phyloP scores from a whole-genome alignment of 1,284 basidiomycete species.

The Trichosporon sp. region DNA sequence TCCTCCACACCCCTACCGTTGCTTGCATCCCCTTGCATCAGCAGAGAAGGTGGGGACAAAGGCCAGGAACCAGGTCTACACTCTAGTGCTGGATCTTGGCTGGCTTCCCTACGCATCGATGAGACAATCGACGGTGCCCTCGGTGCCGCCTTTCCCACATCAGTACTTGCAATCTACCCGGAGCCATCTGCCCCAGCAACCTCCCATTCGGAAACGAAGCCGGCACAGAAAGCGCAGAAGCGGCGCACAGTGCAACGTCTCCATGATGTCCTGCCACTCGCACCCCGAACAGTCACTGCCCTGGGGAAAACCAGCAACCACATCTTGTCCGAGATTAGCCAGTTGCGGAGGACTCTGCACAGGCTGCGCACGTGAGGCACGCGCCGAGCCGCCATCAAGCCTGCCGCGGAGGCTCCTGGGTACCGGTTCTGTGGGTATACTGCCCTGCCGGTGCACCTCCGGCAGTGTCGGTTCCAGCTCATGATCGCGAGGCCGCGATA shows the following conservation, averaged over 20 bases:
- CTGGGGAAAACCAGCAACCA: not conserved
- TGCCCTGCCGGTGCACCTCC: not conserved
- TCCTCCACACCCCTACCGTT: not conserved
- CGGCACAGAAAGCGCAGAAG: not conserved
- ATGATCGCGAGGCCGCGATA: not conserved
- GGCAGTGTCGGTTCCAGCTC: not conserved
- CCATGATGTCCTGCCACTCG: not conserved
- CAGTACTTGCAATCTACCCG: not conserved
- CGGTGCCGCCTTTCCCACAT: not conserved
- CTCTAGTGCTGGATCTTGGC: too few relatives aligned
- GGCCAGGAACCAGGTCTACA: too few relatives aligned
- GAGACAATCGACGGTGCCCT: too few relatives aligned
- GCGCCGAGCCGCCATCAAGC: not conserved
- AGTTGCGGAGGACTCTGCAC: not conserved
- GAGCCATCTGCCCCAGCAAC: not conserved
- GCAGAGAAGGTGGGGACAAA: too few relatives aligned
- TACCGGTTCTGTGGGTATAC: not conserved
- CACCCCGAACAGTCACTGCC: not conserved
- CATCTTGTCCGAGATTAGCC: not conserved
- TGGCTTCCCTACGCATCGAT: not conserved
- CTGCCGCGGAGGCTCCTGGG: not conserved
- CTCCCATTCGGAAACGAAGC: not conserved
- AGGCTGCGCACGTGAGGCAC: constrained; percentile 1
- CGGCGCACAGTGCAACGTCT: not conserved
- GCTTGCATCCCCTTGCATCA: not conserved